Base-by-base conservation (phyloP, 495 filamentous ascomycete species). In the Amniculicola lignicola region DNA sequence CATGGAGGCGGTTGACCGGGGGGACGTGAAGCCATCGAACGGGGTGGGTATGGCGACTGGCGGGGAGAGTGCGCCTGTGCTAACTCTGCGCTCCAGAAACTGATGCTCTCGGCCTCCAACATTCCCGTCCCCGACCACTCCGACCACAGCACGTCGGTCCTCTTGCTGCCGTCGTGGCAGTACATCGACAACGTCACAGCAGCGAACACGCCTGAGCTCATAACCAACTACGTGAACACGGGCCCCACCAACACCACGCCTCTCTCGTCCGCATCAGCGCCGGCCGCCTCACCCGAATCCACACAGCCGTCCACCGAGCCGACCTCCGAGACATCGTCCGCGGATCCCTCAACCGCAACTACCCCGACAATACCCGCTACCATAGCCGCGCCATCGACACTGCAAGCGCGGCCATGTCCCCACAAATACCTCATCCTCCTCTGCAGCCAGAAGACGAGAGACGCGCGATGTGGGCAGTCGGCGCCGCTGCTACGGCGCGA, bases 31-130 rank as follows among this genome's bases (percentile, higher is more conserved):
- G 63, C 84, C 87, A 0, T 77, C 67, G 47, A 94, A 92, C 67
- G 91, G 90, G 61, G 88, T 93, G 77, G 61, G 80, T 58, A 3
- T 15, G 4, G 4, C n/a, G 1, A 28, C 14, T 5, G 11, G 3
- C n/a, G n/a, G n/a, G n/a, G n/a, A n/a, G n/a, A n/a, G n/a, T n/a
- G n/a, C n/a, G n/a, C 35, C 19, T 25, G 4, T 9, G 41, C 38
- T 49, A 14, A 35, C 29, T 28, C 1, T 18, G 33, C 46, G 9
- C n/a, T 52, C 0, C 28, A 93, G 89, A 82, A 77, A 63, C 77
- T 96, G 57, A 95, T 95, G 81, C 78, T 97, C 27, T 95, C 91
- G 1, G 93, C 93, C 35, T 95, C 88, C 44, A 93, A 97, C 70
- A 93, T 97, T 63, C 87, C 86, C 27, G 81, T 88, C 4, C 88